These are phyloP conservation scores for Talaromyces proteolyticus DNA, from an alignment of 495 filamentous ascomycete species.

Conservation along the genomic window DNA sequence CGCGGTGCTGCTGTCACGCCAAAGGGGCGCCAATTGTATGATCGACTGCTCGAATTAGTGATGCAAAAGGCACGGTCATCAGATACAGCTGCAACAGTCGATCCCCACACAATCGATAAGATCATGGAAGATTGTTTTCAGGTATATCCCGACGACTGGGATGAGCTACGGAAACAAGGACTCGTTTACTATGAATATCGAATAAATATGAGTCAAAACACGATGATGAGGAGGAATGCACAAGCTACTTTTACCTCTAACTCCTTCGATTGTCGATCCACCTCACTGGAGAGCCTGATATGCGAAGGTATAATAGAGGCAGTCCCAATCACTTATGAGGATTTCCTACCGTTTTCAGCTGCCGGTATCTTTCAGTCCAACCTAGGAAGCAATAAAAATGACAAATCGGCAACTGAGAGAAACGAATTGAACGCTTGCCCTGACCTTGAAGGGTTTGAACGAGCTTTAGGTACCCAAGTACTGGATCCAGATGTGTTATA, in stretches of 20 bases:
- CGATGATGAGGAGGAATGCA: too few relatives aligned
- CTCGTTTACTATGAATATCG: not conserved
- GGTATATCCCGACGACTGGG: not conserved
- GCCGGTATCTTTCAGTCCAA: constrained; percentile 39
- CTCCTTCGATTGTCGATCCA: too few relatives aligned
- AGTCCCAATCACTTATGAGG: constrained; percentile 38
- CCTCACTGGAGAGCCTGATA: not conserved
- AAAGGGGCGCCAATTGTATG: constrained; percentile 31
- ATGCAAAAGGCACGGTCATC: too few relatives aligned
- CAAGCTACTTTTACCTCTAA: too few relatives aligned
- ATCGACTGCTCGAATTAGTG: constrained; percentile 25
- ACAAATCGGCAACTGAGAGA: not conserved
- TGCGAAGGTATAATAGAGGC: too few relatives aligned
- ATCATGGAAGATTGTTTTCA: too few relatives aligned
- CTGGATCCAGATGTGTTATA: not conserved
- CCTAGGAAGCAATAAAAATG: constrained; percentile 10
- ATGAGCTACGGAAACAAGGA: not conserved
- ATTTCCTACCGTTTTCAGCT: constrained; percentile 36
- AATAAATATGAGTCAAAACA: not conserved
- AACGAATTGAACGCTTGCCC: not conserved
- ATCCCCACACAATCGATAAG: too few relatives aligned
- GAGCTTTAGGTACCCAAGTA: not conserved
- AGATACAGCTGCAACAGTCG: too few relatives aligned
- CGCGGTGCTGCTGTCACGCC: constrained; percentile 33
- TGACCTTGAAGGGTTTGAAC: not conserved